Evolutionary conservation across 257 asterid genomes (phyloP).

Genomic region (Coffea canephora): DNA sequence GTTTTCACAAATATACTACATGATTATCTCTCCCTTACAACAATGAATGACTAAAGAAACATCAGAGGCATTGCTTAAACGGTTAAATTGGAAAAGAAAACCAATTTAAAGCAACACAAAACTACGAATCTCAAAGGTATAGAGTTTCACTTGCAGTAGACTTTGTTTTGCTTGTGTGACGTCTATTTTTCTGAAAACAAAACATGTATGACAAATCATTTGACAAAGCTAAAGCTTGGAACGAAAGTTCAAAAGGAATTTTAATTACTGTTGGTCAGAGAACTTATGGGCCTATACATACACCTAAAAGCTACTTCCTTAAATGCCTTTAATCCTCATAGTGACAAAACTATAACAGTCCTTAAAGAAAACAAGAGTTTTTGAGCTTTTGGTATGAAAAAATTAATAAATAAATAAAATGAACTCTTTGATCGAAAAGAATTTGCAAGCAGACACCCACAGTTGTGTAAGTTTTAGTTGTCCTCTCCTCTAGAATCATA

Average conservation of each 20-base stretch:
- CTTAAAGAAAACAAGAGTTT: neutral
- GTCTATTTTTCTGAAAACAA: neutral
- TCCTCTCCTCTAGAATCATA: neutral
- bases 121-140: neutral
- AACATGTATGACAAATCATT: neutral
- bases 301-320: neutral
- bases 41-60: neutral
- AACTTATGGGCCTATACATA: neutral
- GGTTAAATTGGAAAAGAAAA: neutral
- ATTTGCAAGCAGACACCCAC: neutral
- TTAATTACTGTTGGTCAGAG: neutral
- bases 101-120: neutral
- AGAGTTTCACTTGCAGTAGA: neutral
- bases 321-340: neutral
- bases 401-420: too few relatives aligned
- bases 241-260: neutral
- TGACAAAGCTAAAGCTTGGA: neutral
- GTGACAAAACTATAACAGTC: neutral
- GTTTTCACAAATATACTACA: neutral
- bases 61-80: neutral
- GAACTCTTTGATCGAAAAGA: neutral
- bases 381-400: too few relatives aligned
- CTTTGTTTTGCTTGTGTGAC: neutral
- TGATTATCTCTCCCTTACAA: neutral
- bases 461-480: neutral